These are phyloP conservation scores for Metschnikowia hibisci DNA, from an alignment of 805 yeast genomes.

Conservation along the genomic window DNA sequence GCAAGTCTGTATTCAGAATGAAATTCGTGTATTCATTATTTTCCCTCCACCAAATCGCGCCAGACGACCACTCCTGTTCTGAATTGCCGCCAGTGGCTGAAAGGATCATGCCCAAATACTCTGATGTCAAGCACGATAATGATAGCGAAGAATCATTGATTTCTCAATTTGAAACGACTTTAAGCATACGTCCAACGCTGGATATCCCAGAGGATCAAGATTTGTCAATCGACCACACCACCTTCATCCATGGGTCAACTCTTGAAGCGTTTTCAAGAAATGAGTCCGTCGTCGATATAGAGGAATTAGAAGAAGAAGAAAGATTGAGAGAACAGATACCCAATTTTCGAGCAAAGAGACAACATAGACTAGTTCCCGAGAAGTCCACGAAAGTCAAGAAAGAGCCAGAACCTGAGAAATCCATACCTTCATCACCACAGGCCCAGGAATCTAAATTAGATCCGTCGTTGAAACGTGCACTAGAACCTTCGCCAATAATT, in stretches of 20 bases:
- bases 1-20: neutral
- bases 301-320: conserved; percentile 36
- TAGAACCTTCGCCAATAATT: conserved; percentile 34
- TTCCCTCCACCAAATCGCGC: conserved; percentile 4
- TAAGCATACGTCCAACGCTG: conserved; percentile 37
- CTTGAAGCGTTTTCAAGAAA: conserved; percentile 28
- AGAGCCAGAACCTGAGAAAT: conserved; percentile 1
- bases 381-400: conserved; percentile 17
- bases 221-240: conserved; percentile 40
- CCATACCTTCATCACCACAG: conserved; percentile 5
- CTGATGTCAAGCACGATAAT: conserved; percentile 10
- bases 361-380: conserved; percentile 27
- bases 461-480: conserved; percentile 9
- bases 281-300: conserved; percentile 31
- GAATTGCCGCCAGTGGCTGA: conserved; percentile 1
- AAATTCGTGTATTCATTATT: neutral
- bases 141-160: conserved; percentile 18
- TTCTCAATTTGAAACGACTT: conserved; percentile 43
- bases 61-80: conserved; percentile 1
- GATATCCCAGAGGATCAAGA: conserved; percentile 32
- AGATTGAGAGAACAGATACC: conserved; percentile 33
- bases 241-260: conserved; percentile 25
- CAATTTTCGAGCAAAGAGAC: conserved; percentile 32
- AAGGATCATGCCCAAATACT: conserved; percentile 7
- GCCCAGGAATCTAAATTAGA: conserved; percentile 1